A percentile compares a stretch with the other conserved stretches of the same genome.
These are phyloP conservation scores for Anthostomella pinea DNA, from an alignment of 2,329 filamentous ascomycete genomes.

Conservation along the genomic window DNA sequence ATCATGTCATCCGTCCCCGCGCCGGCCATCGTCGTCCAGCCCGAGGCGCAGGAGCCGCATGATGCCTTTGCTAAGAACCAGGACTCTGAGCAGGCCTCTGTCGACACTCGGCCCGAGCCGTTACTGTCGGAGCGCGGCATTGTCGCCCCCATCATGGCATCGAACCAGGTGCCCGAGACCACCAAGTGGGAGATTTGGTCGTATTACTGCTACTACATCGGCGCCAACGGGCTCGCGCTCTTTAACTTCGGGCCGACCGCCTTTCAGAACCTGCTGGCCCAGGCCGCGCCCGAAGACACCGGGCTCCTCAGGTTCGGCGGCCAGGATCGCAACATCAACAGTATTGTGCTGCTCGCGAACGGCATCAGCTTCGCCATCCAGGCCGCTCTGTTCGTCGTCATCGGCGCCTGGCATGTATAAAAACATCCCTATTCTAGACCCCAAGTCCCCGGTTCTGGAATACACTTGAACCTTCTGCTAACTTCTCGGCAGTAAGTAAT, in stretches of 20 bases:
- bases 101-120: conserved; percentile 2
- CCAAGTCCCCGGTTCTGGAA: no score
- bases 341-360: conserved; percentile 63
- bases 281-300: conserved; percentile 54
- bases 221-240: conserved; percentile 60
- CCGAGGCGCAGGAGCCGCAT: conserved; percentile 8
- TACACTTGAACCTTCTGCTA: no score
- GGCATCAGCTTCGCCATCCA: conserved; percentile 68
- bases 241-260: conserved; percentile 65
- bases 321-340: conserved; percentile 57
- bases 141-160: conserved; percentile 15
- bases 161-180: conserved; percentile 33
- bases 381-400: conserved; percentile 51
- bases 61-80: conserved; percentile 4
- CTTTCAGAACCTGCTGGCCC: conserved; percentile 62
- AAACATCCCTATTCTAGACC: no score
- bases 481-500: no score
- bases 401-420: no score
- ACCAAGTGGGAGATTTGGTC: conserved; percentile 54
- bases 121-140: conserved; percentile 5
- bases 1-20: conserved; percentile 14
- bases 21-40: conserved; percentile 8
- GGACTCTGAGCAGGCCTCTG: conserved; percentile 4
- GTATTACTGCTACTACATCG: conserved; percentile 62
- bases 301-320: conserved; percentile 55